A percentile compares a stretch with the other conserved stretches of the same genome.
Evolutionary conservation across 331 rosid genomes (phyloP).

Genomic region (Malus hybrid): DNA sequence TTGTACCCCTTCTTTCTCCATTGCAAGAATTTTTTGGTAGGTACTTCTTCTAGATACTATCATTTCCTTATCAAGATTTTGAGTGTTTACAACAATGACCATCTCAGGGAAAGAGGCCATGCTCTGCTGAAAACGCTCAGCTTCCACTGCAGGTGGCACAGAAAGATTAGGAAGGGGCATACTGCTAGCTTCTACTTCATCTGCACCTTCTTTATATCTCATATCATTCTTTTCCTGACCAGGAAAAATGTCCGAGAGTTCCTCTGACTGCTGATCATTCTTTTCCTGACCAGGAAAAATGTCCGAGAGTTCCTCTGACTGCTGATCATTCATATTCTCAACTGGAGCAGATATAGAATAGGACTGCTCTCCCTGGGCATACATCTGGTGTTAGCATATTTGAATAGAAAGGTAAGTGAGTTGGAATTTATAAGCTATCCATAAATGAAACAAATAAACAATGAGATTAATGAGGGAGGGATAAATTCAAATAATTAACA

Average conservation of each 20-base stretch:
- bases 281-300: constrained; percentile 34
- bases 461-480: constrained; percentile 17
- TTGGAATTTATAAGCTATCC: neutral
- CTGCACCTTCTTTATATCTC: constrained; percentile 27
- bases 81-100: constrained; percentile 67
- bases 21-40: constrained; percentile 64
- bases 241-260: constrained; percentile 39
- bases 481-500: neutral
- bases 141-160: constrained; percentile 17
- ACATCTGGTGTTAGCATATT: constrained; percentile 17
- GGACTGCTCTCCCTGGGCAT: constrained; percentile 37
- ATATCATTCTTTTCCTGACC: constrained; percentile 19
- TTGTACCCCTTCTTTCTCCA: constrained; percentile 78
- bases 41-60: constrained; percentile 87
- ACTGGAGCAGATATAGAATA: constrained; percentile 18
- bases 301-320: constrained; percentile 33
- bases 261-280: constrained; percentile 32
- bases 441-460: neutral
- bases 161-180: constrained; percentile 29
- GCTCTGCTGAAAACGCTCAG: constrained; percentile 29
- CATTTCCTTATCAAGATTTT: constrained; percentile 73
- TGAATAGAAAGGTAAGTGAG: neutral
- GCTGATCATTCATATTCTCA: constrained; percentile 26
- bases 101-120: constrained; percentile 40
- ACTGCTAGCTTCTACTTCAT: constrained; percentile 29